phyloP scores from a whole-genome alignment of 164 flowering plant species.

The Buxus sempervirens region DNA sequence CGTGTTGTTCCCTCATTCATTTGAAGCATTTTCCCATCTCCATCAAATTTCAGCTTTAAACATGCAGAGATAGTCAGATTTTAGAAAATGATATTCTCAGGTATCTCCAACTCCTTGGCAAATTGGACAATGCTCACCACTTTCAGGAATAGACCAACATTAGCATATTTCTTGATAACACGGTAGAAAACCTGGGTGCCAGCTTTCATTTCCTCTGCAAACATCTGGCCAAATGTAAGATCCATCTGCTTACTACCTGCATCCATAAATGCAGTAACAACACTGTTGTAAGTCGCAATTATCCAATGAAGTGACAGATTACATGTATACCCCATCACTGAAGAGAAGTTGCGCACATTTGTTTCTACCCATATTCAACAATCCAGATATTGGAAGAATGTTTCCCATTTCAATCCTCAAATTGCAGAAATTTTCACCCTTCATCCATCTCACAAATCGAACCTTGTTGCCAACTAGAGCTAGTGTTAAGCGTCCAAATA shows the following conservation, averaged over 20 bases:
- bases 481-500: slow-evolving; percentile 96
- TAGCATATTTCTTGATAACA: slow-evolving; percentile 82
- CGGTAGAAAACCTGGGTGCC: slow-evolving; percentile 93
- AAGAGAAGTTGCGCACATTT: no score
- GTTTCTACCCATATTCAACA: slow-evolving; percentile 14
- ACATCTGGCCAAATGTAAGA: slow-evolving; percentile 90
- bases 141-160: slow-evolving; percentile 81
- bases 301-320: slow-evolving; percentile 94
- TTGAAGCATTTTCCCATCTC: slow-evolving; percentile 91
- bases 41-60: slow-evolving; percentile 82
- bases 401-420: slow-evolving; percentile 95
- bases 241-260: slow-evolving; percentile 93
- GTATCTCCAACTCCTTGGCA: slow-evolving; percentile 84
- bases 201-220: slow-evolving; percentile 79
- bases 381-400: no score
- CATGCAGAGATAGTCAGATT: slow-evolving; percentile 88
- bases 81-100: slow-evolving; percentile 66
- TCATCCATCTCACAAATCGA: slow-evolving; percentile 86
- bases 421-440: slow-evolving; percentile 91
- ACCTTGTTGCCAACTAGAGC: slow-evolving; percentile 88
- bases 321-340: slow-evolving; percentile 96
- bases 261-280: slow-evolving; percentile 87
- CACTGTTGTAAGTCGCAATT: slow-evolving; percentile 87
- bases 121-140: slow-evolving; percentile 65
- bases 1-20: slow-evolving; percentile 72